Base-by-base conservation (phyloP, 1,139 yeast species). In the Hyphopichia buzzinii region DNA sequence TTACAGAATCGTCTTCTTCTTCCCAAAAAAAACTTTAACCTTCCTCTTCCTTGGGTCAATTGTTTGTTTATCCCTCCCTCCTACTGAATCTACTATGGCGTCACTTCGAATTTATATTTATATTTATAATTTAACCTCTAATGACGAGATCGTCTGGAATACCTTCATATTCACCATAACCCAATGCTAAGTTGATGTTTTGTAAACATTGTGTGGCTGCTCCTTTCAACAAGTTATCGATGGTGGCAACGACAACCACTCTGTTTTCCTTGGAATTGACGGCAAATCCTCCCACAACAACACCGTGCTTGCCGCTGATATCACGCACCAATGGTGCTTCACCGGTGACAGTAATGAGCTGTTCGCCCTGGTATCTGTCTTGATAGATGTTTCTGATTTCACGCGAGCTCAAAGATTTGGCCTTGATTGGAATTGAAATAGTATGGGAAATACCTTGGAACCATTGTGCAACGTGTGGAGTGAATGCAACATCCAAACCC, bases 381-480 rank as follows among this genome's bases (percentile, higher is more conserved):
- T 87, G 94, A 71, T 85, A 92, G 45, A 92, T 66, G 59, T 84
- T 79, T 64, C 95, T 79, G 47, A 89, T 77, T 40, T 88, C 95
- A 56, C 95, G 79, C 8, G 92, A 74, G 10, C 94, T 78, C 50
- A 90, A 68, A 32, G 82, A 77, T 41, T 77, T 73, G 44, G 72
- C 70, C 53, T 79, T 81, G 54, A 92, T 77, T 37, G 98, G 98
- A 42, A 92, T 86, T 36, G 88, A 82, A 42, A 92, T 84, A 17
- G 99, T 92, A 56, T 85, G 87, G 2, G 96, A 74, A 50, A 92
- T 92, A 49, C 99, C 98, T 67, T 92, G 97, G 79, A 94, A 92
- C 98, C 98, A 92, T 62, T 86, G 95, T 2, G 97, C 98, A 40
- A 92, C 98, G 55, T 92, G 98, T 17, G 99, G 98, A 49, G 86